These are phyloP conservation scores for Pseudogymnoascus sp. DNA, from an alignment of 2,329 filamentous ascomycete species.

Conservation along the genomic window DNA sequence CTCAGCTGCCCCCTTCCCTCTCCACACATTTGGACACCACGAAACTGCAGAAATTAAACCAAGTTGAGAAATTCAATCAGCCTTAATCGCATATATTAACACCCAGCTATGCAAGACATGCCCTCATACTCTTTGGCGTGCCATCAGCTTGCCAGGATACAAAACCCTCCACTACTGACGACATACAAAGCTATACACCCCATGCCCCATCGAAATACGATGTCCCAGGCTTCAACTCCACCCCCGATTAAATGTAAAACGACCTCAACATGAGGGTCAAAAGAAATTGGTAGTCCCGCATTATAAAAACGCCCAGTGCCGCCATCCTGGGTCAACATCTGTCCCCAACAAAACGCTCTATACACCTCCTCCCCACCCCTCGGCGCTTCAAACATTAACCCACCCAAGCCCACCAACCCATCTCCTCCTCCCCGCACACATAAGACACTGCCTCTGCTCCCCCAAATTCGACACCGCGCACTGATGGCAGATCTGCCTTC, in stretches of 20 bases:
- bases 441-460: slow-evolving; percentile 43
- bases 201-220: not conserved
- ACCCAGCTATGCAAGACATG: not conserved
- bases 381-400: slow-evolving; percentile 11
- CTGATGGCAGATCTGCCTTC: slow-evolving; percentile 48
- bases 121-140: not conserved
- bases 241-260: not conserved
- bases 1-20: not conserved
- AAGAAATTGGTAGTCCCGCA: not conserved
- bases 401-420: slow-evolving; percentile 17
- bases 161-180: not conserved
- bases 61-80: not conserved
- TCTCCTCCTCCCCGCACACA: slow-evolving; percentile 37
- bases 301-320: not conserved
- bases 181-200: not conserved
- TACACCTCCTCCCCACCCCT: not conserved
- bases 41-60: not conserved
- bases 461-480: slow-evolving; percentile 52
- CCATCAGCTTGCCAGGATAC: not conserved
- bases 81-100: not conserved
- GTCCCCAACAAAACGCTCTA: not conserved
- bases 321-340: not conserved
- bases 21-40: not conserved
- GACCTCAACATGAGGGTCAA: not conserved
- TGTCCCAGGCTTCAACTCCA: not conserved